phyloP scores from a whole-genome alignment of 1,284 basidiomycete species.

The Taiwanofungus camphoratus region DNA sequence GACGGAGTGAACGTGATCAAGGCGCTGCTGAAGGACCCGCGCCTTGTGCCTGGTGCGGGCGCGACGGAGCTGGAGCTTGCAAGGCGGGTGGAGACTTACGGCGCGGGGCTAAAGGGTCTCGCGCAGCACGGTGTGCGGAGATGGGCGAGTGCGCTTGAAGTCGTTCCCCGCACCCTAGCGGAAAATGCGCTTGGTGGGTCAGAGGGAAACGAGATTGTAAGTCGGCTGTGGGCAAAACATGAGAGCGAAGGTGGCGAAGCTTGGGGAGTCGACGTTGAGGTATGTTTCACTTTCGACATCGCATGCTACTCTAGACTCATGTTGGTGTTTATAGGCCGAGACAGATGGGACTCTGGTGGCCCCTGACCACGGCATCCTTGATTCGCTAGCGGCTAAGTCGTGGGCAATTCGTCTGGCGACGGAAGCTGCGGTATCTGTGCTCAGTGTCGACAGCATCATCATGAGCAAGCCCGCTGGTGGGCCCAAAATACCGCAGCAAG shows the following conservation, averaged over 20 bases:
- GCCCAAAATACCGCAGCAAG: slow-evolving; percentile 78
- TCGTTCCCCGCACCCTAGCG: slow-evolving; percentile 89
- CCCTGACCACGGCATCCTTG: slow-evolving; percentile 63
- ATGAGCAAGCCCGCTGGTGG: slow-evolving; percentile 93
- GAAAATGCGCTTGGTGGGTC: slow-evolving; percentile 92
- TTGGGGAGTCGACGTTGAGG: slow-evolving; percentile 94
- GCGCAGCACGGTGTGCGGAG: slow-evolving; percentile 93
- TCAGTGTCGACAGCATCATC: slow-evolving; percentile 97
- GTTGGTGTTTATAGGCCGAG: slow-evolving; percentile 46
- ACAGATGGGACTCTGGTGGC: slow-evolving; percentile 69
- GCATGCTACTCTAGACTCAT: no score
- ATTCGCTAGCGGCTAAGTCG: slow-evolving; percentile 82
- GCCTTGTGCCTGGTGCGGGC: slow-evolving; percentile 92
- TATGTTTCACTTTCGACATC: no score
- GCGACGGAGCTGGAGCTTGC: slow-evolving; percentile 92
- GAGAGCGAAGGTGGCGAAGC: slow-evolving; percentile 62
- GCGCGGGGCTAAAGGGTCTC: slow-evolving; percentile 85
- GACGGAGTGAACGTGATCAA: slow-evolving; percentile 98
- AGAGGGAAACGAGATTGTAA: slow-evolving; percentile 90
- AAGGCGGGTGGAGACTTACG: slow-evolving; percentile 79
- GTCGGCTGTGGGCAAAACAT: slow-evolving; percentile 87
- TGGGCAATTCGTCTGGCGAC: slow-evolving; percentile 90
- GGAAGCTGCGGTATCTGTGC: slow-evolving; percentile 90
- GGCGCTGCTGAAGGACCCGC: slow-evolving; percentile 83
- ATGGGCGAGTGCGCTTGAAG: slow-evolving; percentile 88